These are phyloP conservation scores for Xylaria grammica DNA, from an alignment of 495 filamentous ascomycete species.

Conservation along the genomic window DNA sequence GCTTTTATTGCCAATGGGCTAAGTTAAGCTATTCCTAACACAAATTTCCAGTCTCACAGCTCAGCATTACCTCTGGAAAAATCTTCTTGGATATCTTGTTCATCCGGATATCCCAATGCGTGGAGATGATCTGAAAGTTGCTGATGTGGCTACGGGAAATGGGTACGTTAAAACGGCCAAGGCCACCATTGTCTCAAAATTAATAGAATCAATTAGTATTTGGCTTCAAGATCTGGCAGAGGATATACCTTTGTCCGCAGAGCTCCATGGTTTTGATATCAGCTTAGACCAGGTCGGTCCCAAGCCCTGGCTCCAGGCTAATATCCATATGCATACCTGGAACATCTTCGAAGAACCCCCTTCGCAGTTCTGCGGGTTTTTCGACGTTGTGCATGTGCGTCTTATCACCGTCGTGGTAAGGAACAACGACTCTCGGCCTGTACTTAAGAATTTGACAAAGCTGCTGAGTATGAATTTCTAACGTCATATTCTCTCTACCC, in stretches of 20 bases:
- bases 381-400: too few relatives aligned
- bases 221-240: neutral
- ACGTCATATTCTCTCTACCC: too few relatives aligned
- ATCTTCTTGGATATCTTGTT: neutral
- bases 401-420: too few relatives aligned
- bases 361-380: too few relatives aligned
- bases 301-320: neutral
- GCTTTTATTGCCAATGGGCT: neutral
- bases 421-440: too few relatives aligned
- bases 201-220: neutral
- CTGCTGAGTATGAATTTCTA: too few relatives aligned
- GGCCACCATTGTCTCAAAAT: neutral
- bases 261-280: conserved; percentile 4
- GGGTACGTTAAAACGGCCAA: neutral
- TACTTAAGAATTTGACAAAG: too few relatives aligned
- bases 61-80: conserved; percentile 1
- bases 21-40: too few relatives aligned
- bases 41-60: neutral
- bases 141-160: neutral
- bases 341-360: too few relatives aligned
- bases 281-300: conserved; percentile 3
- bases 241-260: neutral
- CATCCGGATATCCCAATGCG: neutral
- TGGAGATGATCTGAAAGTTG: neutral
- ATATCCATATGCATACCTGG: neutral